phyloP scores from a whole-genome alignment of 140 eudicot genomes.

The Ambrosia hybrid region DNA sequence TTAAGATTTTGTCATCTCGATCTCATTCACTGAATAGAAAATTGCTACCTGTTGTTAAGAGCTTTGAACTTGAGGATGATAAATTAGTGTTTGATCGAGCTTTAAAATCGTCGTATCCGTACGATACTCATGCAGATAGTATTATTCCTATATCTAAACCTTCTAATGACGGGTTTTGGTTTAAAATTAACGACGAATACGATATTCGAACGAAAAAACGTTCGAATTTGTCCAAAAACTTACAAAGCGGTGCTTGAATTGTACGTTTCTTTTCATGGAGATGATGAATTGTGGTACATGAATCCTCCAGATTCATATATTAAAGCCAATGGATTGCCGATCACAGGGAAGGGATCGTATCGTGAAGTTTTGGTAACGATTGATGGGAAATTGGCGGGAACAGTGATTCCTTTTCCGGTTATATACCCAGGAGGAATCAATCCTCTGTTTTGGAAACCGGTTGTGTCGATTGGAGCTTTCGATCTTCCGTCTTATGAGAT shows the following conservation, averaged over 20 bases:
- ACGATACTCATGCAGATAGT: slow-evolving; percentile 60
- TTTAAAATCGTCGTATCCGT: slow-evolving; percentile 12
- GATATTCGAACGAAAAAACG: slow-evolving; percentile 32
- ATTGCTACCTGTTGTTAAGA: slow-evolving; percentile 14
- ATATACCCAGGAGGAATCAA: slow-evolving; percentile 64
- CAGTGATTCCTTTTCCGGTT: slow-evolving; percentile 70
- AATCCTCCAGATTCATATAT: slow-evolving; percentile 67
- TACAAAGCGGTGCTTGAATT: slow-evolving; percentile 63
- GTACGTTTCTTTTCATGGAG: slow-evolving; percentile 69
- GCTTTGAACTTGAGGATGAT: background rate
- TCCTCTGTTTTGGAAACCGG: slow-evolving; percentile 80
- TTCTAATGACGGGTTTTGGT: slow-evolving; percentile 55
- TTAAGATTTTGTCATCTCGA: slow-evolving; percentile 30
- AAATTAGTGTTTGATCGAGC: slow-evolving; percentile 5
- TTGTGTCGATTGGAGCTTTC: slow-evolving; percentile 78
- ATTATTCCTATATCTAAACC: slow-evolving; percentile 54
- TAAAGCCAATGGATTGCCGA: slow-evolving; percentile 31
- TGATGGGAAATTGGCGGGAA: slow-evolving; percentile 63
- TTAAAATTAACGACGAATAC: slow-evolving; percentile 43
- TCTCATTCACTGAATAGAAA: slow-evolving; percentile 13
- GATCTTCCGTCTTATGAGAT: slow-evolving; percentile 71
- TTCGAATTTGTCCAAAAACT: slow-evolving; percentile 51
- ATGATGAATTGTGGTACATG: slow-evolving; percentile 82
- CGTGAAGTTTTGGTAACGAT: slow-evolving; percentile 67
- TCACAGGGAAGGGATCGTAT: slow-evolving; percentile 52